Conservation (phyloP, 2,329 filamentous ascomycete genomes). For the Alternaria arbusti region DNA sequence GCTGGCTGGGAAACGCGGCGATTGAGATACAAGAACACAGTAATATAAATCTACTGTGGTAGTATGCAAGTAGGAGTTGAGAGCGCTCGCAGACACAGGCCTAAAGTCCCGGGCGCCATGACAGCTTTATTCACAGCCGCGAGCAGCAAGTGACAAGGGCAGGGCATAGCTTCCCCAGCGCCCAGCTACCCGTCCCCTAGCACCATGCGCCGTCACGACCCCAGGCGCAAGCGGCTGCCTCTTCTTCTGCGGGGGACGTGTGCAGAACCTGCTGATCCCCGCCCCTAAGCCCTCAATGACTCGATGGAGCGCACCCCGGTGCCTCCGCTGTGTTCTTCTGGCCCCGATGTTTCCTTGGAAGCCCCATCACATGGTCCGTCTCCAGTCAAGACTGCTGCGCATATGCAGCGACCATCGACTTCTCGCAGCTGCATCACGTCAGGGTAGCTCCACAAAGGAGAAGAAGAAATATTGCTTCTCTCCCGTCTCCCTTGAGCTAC, state of each 20-base stretch:
- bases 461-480: background rate
- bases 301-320: conserved; percentile 22
- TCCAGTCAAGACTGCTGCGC: background rate
- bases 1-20: conserved; percentile 22
- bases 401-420: background rate
- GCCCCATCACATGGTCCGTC: background rate
- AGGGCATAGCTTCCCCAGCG: conserved; percentile 15
- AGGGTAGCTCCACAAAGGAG: conserved; percentile 5
- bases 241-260: conserved; percentile 20
- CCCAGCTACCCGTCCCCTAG: conserved; percentile 23
- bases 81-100: conserved; percentile 15
- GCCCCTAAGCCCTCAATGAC: conserved; percentile 16
- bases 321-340: conserved; percentile 17
- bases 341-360: background rate
- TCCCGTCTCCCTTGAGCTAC: conserved; percentile 18
- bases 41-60: conserved; percentile 19
- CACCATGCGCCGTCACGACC: conserved; percentile 13
- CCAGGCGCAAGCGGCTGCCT: conserved; percentile 16
- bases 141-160: conserved; percentile 6
- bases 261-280: conserved; percentile 31
- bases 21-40: conserved; percentile 14
- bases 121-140: conserved; percentile 22
- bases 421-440: conserved; percentile 18
- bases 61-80: conserved; percentile 17
- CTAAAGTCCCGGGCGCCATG: conserved; percentile 17